These are phyloP conservation scores for Dalechampia spathulata DNA, from an alignment of 441 rosid species.

Conservation along the genomic window DNA sequence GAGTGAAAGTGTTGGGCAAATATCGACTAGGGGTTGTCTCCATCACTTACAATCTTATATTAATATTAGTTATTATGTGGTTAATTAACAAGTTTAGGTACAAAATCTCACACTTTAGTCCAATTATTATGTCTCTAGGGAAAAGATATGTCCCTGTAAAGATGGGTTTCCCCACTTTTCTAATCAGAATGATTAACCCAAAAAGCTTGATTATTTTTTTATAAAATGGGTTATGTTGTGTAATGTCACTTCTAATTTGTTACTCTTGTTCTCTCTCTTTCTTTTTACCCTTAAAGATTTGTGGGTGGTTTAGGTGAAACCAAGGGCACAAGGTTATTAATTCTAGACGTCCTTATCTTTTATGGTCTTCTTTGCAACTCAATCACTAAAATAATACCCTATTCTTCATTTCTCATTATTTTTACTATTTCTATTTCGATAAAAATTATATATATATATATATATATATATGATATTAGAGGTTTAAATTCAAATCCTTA, in stretches of 20 bases:
- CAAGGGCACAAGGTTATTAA: slow-evolving; percentile 5
- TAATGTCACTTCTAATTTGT: background rate
- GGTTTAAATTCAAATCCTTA: no score
- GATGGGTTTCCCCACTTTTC: slow-evolving; percentile 4
- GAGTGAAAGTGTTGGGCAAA: slow-evolving; percentile 35
- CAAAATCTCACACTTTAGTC: slow-evolving; percentile 12
- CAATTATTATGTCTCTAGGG: slow-evolving; percentile 5
- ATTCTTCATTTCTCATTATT: no score
- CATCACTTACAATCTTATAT: slow-evolving; percentile 1
- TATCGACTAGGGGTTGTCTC: slow-evolving; percentile 19
- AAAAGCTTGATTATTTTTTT: background rate
- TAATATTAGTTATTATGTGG: slow-evolving; percentile 1
- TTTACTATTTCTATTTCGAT: background rate
- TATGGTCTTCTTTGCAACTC: slow-evolving; percentile 7
- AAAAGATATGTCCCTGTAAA: slow-evolving; percentile 17
- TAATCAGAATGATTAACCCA: slow-evolving; percentile 1
- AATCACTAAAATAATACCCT: background rate
- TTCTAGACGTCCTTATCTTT: slow-evolving; percentile 7
- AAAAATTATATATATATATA: no score
- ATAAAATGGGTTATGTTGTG: no score
- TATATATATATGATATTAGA: no score
- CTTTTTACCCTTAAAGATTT: slow-evolving; percentile 3
- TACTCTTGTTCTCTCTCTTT: background rate
- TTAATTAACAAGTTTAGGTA: slow-evolving; percentile 18
- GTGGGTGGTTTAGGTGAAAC: slow-evolving; percentile 30